Evolutionary conservation across 2,329 filamentous ascomycete species (phyloP), one percentile per base, ranked within the genome.

Genomic region (Pseudocercospora macadamiae): DNA sequence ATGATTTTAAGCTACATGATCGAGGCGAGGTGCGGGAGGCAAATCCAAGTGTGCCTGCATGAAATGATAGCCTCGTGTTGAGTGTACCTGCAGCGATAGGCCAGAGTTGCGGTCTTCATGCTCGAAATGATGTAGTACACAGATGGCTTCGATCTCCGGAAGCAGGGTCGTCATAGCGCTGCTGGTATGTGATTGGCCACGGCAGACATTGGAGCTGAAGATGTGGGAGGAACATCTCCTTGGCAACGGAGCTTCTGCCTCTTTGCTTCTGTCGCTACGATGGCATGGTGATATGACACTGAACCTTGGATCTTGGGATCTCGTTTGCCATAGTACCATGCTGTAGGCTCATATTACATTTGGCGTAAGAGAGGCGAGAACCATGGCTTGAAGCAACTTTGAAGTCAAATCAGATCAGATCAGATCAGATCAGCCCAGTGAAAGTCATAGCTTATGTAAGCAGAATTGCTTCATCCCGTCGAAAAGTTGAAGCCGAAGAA

Each of bases 1-100:
- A 45, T 45, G 42, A 25, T 26, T 21, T 37, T 2, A 36, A 26
- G 32, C 53, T 37, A 54, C 76, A 79, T 16, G 77, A 78, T 1
- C 78, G 80, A 54, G 49, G 54, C 53, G 55, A 54, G 14, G 21
- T 48, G 49, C 44, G 51, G 42, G 32, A 32, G 49, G 28, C 23
- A 55, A 26, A 45, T 36, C 32, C 21, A 48, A 30, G 10, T 32
- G 54, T 54, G 51, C 54, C 57, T 60, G 57, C 57, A 62, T 60
- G 30, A 48, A 16, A 4, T 7, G 47, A 55, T 51, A 42, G 42
- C 49, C 57, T 62, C 63, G 63, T 65, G 63, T 49, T 54, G 30
- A 23, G 37, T 54, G 55, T 60, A 55, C 55, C 59, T 64, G 61
- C 64, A 65, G 59, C 64, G 64, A 65, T 65, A 64, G 61, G 64